These are phyloP conservation scores for Fraxinus latifolia DNA, from an alignment of 305 asterid species.

Conservation along the genomic window DNA sequence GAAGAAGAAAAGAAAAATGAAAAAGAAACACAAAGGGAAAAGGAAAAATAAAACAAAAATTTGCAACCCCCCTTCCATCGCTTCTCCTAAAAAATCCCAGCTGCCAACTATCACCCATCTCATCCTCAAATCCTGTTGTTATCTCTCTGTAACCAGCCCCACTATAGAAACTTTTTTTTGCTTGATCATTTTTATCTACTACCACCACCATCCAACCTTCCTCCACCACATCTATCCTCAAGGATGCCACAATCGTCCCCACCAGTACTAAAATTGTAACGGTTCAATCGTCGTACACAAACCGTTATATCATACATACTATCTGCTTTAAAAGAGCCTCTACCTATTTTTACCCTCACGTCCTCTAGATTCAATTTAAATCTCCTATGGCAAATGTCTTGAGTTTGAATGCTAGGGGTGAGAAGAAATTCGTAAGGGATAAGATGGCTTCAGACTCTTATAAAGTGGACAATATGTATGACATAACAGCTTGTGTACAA, in stretches of 20 bases:
- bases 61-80: not conserved
- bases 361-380: not conserved
- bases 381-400: not conserved
- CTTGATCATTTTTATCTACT: constrained; percentile 54
- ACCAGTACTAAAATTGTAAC: constrained; percentile 24
- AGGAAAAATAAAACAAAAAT: not conserved
- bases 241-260: constrained; percentile 21
- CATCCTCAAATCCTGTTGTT: not conserved
- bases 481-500: not conserved
- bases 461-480: not conserved
- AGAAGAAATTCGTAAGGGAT: not conserved
- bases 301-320: not conserved
- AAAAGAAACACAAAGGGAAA: not conserved
- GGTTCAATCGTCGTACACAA: not conserved
- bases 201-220: constrained; percentile 18
- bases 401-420: not conserved
- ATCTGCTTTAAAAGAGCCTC: not conserved
- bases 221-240: constrained; percentile 7
- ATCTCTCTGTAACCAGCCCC: constrained; percentile 34
- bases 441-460: not conserved
- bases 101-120: not conserved
- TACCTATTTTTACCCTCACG: not conserved
- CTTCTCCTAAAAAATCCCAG: not conserved
- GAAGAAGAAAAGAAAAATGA: not conserved
- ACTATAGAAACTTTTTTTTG: constrained; percentile 78